Conservation (phyloP, 306 rosid genomes). For the Canavalia ensiformis region DNA sequence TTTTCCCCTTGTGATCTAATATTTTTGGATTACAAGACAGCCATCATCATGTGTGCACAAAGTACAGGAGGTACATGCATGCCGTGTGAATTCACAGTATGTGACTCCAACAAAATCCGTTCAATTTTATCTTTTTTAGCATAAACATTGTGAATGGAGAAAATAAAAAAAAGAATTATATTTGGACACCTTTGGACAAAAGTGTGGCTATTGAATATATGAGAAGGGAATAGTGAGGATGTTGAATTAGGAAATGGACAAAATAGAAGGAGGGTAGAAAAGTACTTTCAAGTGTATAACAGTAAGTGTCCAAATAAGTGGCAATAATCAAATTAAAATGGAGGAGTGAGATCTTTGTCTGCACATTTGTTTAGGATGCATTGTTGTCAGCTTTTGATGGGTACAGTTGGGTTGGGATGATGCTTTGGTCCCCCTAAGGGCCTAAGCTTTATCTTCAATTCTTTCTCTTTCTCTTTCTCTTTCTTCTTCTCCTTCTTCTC, state of each 20-base stretch:
- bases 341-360: constrained; percentile 75
- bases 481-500: background rate
- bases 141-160: background rate
- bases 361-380: constrained; percentile 59
- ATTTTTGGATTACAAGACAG: background rate
- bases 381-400: constrained; percentile 62
- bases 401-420: constrained; percentile 59
- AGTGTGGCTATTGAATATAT: background rate
- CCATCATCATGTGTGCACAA: constrained; percentile 35
- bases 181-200: background rate
- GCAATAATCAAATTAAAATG: constrained; percentile 43
- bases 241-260: background rate
- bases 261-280: constrained; percentile 7
- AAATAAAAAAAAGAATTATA: constrained; percentile 9
- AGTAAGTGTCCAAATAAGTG: constrained; percentile 45
- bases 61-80: constrained; percentile 55
- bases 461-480: constrained; percentile 44
- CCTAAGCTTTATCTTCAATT: constrained; percentile 32
- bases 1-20: constrained; percentile 39
- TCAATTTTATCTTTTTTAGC: constrained; percentile 38
- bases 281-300: constrained; percentile 34
- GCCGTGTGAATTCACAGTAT: constrained; percentile 35
- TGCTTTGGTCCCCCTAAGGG: constrained; percentile 61
- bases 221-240: background rate
- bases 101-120: constrained; percentile 53